Evolutionary conservation across 495 filamentous ascomycete genomes (phyloP), one percentile per base, ranked within the genome.

Genomic region (Sphaerosporella brunnea): DNA sequence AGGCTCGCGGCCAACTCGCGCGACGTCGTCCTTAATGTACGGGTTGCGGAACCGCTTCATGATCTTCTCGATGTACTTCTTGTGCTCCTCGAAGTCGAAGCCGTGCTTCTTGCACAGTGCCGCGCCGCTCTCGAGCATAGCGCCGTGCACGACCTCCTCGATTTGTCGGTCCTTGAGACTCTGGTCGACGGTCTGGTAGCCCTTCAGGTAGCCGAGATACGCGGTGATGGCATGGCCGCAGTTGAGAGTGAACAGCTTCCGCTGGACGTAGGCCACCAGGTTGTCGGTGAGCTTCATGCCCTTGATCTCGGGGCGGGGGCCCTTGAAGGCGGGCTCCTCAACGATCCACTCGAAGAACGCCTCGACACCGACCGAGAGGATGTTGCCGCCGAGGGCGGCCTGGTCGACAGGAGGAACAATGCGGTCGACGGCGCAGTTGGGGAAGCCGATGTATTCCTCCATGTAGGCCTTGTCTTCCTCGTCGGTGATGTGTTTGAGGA

Each of bases 271-370:
- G 44, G 90, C 90, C 60, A 75, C 71, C 20, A 97, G 73, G 69
- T 95, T 74, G 53, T 83, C 77, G 37, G 95, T 92, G 76, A 82
- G 92, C 63, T 88, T 77, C 62, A 97, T 78, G 41, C 87, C 90
- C 45, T 86, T 64, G 62, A 97, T 84, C 28, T 77, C 65, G 0
- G 85, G 87, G 2, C 73, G 78, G 9, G 50, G 47, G n/a, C 58
- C 58, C 38, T 57, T 57, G 40, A 61, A 49, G 5, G 50, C 58
- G 7, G 53, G 39, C 58, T 72, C 63, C 57, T 97, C 90, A 37
- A 95, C 86, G 8, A 86, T 90, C 90, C 90, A 97, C 65, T 97
- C 90, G 69, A 80, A 93, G 75, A 93, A 97, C 65, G 83, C 84
- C 72, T 97, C 90, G 50, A 97, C 86, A 55, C 79, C 84, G 52